These are phyloP conservation scores for Sporothrix humicola DNA, from an alignment of 2,329 filamentous ascomycete genomes.

Conservation along the genomic window DNA sequence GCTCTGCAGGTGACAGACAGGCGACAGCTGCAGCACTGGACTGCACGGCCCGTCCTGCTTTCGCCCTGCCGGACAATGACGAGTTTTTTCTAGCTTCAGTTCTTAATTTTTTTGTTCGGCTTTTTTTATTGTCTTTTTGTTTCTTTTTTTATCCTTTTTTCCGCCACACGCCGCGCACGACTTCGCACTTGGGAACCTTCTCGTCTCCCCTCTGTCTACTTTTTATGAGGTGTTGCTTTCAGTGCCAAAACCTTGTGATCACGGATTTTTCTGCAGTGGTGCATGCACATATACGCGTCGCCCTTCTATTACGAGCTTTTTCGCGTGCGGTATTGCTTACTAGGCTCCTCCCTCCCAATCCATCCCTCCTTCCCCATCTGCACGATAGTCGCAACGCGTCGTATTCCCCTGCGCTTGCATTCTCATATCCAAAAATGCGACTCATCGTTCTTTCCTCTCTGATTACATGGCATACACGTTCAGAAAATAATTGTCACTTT, in stretches of 20 bases:
- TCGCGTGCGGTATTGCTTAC: conserved; percentile 12
- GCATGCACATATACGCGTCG: background rate
- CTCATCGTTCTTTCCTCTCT: background rate
- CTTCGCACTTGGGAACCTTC: background rate
- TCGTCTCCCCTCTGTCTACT: background rate
- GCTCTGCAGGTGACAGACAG: background rate
- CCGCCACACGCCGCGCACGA: conserved; percentile 25
- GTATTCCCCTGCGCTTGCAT: background rate
- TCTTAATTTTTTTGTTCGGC: background rate
- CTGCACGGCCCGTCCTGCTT: background rate
- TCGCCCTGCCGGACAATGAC: background rate
- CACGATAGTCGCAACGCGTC: conserved; percentile 17
- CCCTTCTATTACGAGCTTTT: conserved; percentile 11
- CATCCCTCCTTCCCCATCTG: conserved; percentile 21
- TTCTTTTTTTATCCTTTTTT: conserved; percentile 24
- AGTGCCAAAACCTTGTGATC: background rate
- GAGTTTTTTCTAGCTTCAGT: conserved; percentile 17
- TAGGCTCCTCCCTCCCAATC: conserved; percentile 9
- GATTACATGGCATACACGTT: too few relatives aligned
- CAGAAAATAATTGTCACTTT: too few relatives aligned
- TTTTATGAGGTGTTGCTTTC: background rate
- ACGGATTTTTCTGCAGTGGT: background rate
- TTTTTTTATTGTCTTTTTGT: conserved; percentile 2
- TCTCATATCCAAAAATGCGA: background rate
- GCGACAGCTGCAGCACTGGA: background rate